These are phyloP conservation scores for Aegle marmelos DNA, from an alignment of 345 rosid species.

Conservation along the genomic window DNA sequence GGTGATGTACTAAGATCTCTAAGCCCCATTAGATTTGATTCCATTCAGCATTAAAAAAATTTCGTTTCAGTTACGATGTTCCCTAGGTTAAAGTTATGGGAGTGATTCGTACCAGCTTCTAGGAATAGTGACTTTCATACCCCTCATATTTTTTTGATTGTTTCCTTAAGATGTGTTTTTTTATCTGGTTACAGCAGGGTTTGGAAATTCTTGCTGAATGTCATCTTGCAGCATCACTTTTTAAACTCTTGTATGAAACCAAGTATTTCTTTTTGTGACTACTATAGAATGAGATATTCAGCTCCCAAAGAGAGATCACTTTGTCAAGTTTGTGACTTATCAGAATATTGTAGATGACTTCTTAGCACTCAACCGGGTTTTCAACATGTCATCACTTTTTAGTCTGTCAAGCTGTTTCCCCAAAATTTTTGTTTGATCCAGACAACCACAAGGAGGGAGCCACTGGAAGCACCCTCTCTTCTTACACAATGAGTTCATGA, in stretches of 20 bases:
- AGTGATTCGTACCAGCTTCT: neutral
- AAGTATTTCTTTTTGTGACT: neutral
- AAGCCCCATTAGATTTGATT: neutral
- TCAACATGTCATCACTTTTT: neutral
- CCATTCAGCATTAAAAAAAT: neutral
- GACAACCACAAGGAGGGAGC: too few species aligned
- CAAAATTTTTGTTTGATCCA: neutral
- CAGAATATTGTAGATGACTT: neutral
- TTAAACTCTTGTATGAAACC: neutral
- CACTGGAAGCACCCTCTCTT: too few species aligned
- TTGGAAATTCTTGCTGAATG: neutral
- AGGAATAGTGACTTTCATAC: neutral
- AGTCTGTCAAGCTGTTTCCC: neutral
- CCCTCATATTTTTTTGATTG: neutral
- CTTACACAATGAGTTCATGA: too few species aligned
- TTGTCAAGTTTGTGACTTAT: neutral
- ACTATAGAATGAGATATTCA: neutral
- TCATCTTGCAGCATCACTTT: neutral
- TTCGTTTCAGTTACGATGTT: neutral
- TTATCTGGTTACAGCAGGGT: neutral
- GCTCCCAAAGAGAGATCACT: neutral
- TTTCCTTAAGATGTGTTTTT: conserved; percentile 4
- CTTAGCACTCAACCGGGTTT: neutral
- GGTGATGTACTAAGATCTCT: neutral
- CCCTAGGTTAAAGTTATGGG: neutral